Evolutionary conservation across 257 asterid genomes (phyloP).

Genomic region (Solanum gandarillasii): DNA sequence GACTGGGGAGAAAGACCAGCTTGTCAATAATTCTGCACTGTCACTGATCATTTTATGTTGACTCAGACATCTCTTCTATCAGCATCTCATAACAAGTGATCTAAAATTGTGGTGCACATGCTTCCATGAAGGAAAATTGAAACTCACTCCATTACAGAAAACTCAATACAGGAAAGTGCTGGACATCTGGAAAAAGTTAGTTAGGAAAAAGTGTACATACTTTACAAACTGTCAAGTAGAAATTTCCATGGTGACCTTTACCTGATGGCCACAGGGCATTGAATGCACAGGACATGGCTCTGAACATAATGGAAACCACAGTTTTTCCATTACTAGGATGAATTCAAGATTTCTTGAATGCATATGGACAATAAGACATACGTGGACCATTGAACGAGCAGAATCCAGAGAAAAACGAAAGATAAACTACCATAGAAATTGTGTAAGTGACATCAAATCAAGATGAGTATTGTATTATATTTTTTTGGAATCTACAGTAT

Average conservation of each 20-base stretch:
- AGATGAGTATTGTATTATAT: background rate
- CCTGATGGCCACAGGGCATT: background rate
- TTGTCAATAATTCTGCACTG: background rate
- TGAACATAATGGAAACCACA: background rate
- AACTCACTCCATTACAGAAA: background rate
- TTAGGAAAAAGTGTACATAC: background rate
- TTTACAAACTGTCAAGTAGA: background rate
- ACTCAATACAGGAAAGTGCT: background rate
- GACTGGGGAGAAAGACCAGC: background rate
- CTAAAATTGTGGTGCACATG: background rate
- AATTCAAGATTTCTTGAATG: background rate
- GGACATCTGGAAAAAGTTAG: background rate
- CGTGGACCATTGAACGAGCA: background rate
- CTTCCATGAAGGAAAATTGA: background rate
- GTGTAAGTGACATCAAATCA: background rate
- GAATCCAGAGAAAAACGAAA: background rate
- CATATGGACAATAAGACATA: background rate
- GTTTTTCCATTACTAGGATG: background rate
- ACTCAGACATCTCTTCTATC: background rate
- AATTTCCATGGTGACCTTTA: background rate
- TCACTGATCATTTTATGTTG: background rate
- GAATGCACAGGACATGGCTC: background rate
- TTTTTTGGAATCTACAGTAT: background rate
- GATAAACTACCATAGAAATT: background rate
- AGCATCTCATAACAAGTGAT: background rate